phyloP scores from a whole-genome alignment of 73 alveolate species.

The Paramecium bursaria region DNA sequence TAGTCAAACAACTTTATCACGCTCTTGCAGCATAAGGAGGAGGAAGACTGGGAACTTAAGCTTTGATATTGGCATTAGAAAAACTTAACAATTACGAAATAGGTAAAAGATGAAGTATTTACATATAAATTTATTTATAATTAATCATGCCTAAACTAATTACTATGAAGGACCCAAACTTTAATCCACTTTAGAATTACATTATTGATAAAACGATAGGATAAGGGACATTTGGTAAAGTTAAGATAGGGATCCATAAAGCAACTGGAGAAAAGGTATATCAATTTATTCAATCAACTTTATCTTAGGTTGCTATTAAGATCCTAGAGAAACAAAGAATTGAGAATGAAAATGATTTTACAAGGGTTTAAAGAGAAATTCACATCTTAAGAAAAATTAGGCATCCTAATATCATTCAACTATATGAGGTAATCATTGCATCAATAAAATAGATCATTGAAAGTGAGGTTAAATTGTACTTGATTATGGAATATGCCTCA shows the following conservation, averaged over 20 bases:
- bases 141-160: constrained; percentile 60
- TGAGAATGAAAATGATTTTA: constrained; percentile 81
- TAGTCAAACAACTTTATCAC: constrained; percentile 79
- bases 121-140: constrained; percentile 24
- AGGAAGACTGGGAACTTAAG: constrained; percentile 85
- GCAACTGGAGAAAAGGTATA: constrained; percentile 91
- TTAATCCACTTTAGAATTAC: constrained; percentile 41
- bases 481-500: constrained; percentile 78
- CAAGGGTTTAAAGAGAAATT: constrained; percentile 88
- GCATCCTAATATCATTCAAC: constrained; percentile 89
- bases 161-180: constrained; percentile 54
- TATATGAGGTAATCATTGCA: constrained; percentile 80
- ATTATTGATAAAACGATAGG: constrained; percentile 81
- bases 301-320: constrained; percentile 83
- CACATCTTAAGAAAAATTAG: constrained; percentile 88
- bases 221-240: constrained; percentile 96
- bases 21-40: constrained; percentile 84
- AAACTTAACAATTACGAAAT: constrained; percentile 74
- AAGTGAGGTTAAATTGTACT: constrained; percentile 70
- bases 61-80: constrained; percentile 79
- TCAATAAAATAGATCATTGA: constrained; percentile 68
- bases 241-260: constrained; percentile 86
- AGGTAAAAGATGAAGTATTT: constrained; percentile 32
- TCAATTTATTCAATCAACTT: background rate
- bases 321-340: constrained; percentile 86